Conservation (phyloP, 2,329 filamentous ascomycete species). For the Botryotinia convoluta region DNA sequence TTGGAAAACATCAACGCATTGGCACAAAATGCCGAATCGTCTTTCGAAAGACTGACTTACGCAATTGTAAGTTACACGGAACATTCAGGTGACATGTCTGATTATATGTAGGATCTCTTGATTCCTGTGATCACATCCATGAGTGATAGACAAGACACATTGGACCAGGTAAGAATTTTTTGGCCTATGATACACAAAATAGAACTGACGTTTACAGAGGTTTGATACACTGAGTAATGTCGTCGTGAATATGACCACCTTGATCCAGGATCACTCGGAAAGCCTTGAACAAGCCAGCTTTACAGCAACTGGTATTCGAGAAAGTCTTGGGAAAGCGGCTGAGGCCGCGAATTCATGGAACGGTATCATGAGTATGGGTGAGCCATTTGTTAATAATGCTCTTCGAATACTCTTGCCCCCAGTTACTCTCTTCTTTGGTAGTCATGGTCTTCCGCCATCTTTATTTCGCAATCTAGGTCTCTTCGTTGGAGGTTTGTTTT, state of each 20-base stretch:
- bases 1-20: conserved; percentile 29
- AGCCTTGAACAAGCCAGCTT: conserved; percentile 31
- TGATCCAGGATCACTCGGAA: conserved; percentile 29
- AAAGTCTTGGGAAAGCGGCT: conserved; percentile 31
- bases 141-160: conserved; percentile 28
- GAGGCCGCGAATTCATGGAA: conserved; percentile 26
- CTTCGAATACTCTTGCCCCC: conserved; percentile 26
- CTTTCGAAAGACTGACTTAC: conserved; percentile 23
- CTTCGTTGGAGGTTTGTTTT: conserved; percentile 26
- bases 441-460: conserved; percentile 31
- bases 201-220: conserved; percentile 24
- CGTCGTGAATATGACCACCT: conserved; percentile 31
- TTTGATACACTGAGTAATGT: conserved; percentile 25
- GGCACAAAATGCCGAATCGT: conserved; percentile 28
- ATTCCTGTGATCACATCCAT: conserved; percentile 28
- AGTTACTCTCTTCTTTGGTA: conserved; percentile 29
- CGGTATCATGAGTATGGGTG: conserved; percentile 21
- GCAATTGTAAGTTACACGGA: conserved; percentile 26
- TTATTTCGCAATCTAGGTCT: conserved; percentile 28
- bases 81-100: conserved; percentile 14
- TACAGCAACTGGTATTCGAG: conserved; percentile 29
- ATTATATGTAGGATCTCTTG: conserved; percentile 24
- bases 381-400: conserved; percentile 26
- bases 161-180: conserved; percentile 28
- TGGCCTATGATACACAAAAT: not conserved